These are phyloP conservation scores for Berkeleyomyces rouxiae DNA, from an alignment of 2,329 filamentous ascomycete species.

Conservation along the genomic window DNA sequence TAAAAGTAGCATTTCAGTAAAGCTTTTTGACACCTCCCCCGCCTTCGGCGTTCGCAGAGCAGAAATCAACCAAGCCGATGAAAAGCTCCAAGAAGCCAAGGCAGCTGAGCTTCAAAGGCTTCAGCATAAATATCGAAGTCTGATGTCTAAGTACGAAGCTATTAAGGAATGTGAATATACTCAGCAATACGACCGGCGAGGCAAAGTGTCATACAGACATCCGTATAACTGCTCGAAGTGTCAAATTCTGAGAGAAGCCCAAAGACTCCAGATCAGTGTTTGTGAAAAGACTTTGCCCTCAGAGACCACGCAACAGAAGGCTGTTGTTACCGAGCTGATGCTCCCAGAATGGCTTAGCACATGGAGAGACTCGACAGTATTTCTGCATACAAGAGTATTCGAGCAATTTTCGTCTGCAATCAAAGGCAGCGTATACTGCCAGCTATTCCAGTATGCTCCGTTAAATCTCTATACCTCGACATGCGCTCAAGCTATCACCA, in stretches of 20 bases:
- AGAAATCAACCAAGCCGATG: neutral
- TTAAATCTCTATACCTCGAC: neutral
- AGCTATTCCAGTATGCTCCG: neutral
- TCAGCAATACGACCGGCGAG: too few species aligned
- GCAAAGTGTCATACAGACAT: neutral
- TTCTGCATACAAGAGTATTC: conserved; percentile 18
- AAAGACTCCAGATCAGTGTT: conserved; percentile 26
- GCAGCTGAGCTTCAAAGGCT: neutral
- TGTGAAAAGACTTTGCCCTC: conserved; percentile 41
- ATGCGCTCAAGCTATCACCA: neutral
- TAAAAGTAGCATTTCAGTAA: neutral
- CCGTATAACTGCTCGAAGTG: neutral
- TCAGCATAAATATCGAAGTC: neutral
- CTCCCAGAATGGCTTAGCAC: conserved; percentile 20
- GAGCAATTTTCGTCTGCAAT: conserved; percentile 33
- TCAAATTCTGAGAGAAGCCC: conserved; percentile 18
- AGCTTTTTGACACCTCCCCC: neutral
- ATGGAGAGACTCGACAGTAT: neutral
- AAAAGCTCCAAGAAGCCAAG: neutral
- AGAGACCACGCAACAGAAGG: conserved; percentile 20
- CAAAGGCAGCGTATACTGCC: conserved; percentile 24
- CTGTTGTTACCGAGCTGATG: conserved; percentile 36
- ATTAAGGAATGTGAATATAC: too few species aligned
- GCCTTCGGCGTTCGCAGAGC: neutral
- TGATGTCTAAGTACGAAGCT: too few species aligned